Evolutionary conservation across 129 eudicot genomes (phyloP), one percentile per base, ranked within the genome.

Genomic region (Flaveria sonorensis): DNA sequence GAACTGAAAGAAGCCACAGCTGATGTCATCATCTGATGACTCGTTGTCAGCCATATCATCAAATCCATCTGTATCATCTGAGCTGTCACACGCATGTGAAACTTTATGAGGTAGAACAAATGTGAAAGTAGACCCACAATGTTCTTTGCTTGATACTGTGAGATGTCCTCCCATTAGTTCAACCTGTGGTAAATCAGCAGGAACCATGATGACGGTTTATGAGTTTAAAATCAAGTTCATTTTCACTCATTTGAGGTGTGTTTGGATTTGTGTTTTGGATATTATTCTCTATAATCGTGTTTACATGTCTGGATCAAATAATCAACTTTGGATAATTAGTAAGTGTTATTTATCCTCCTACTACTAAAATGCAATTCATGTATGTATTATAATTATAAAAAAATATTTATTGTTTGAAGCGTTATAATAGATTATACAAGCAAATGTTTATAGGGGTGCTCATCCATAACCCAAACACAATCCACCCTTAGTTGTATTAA

Each of bases 91-190:
- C 26, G 64, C 32, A 4, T 86, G 77, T 47, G 98, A 90, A 68
- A 90, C 83, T 77, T 87, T 85, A 76, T 90, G 88, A 8, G 98
- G 96, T 57, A 93, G 85, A 62, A 88, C 59, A 32, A 93, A 93
- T 15, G 97, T 93, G 71, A 93, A 93, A 16, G 91, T 90, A 0
- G 98, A 90, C 26, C 98, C 98, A 5, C 47, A 15, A 70, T 90
- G 85, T 75, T 93, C 98, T 81, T 63, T 77, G 83, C 97, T 90
- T 1, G 97, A 81, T 42, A 93, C 98, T 18, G 98, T 90, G 53
- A 93, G 87, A 51, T 81, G 91, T 60, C 97, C 98, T 60, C 98
- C 98, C 98, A 93, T 93, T 36, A 93, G 96, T 80, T 93, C 98
- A 79, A 87, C 98, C 98, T 93, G 52, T 16, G 30, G 43, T 46